Evolutionary conservation across 2,329 filamentous ascomycete species (phyloP).

Genomic region (Ceratocystis destructans): DNA sequence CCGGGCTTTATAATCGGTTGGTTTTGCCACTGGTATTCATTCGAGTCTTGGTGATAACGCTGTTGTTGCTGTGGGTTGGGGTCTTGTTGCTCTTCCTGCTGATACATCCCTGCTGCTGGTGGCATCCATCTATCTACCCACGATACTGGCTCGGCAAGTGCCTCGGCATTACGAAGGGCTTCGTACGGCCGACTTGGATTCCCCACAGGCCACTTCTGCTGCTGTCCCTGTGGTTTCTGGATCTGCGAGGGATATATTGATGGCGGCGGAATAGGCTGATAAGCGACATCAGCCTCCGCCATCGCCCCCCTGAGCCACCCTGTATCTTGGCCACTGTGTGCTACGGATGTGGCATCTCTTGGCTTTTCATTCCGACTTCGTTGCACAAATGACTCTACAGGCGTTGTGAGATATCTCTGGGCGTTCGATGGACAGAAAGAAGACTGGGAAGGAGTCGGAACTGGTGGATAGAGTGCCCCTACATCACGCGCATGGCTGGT

Average conservation of each 20-base stretch:
- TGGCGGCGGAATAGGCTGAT: conserved; percentile 17
- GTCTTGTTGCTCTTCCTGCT: background rate
- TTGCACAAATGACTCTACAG: background rate
- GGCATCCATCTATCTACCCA: conserved; percentile 19
- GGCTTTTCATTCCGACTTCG: background rate
- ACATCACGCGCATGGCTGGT: conserved; percentile 2
- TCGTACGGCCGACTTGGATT: conserved; percentile 9
- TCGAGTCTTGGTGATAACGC: background rate
- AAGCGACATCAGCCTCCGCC: conserved; percentile 8
- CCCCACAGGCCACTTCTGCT: background rate
- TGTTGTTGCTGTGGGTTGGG: background rate
- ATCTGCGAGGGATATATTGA: conserved; percentile 14
- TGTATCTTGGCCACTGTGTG: background rate
- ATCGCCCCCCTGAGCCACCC: conserved; percentile 4
- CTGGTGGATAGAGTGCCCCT: background rate
- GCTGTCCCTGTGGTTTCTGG: background rate
- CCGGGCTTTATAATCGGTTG: conserved; percentile 1
- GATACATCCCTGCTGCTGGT: background rate
- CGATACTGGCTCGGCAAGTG: conserved; percentile 13
- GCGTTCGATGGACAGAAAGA: background rate
- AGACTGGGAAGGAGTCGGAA: background rate
- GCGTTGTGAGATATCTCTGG: too few relatives aligned
- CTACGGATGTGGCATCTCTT: background rate
- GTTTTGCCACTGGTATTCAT: background rate
- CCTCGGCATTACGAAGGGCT: conserved; percentile 14